Evolutionary conservation across 192 early-diverging fungal genomes (phyloP).

Genomic region (Rhizophlyctis rosea): DNA sequence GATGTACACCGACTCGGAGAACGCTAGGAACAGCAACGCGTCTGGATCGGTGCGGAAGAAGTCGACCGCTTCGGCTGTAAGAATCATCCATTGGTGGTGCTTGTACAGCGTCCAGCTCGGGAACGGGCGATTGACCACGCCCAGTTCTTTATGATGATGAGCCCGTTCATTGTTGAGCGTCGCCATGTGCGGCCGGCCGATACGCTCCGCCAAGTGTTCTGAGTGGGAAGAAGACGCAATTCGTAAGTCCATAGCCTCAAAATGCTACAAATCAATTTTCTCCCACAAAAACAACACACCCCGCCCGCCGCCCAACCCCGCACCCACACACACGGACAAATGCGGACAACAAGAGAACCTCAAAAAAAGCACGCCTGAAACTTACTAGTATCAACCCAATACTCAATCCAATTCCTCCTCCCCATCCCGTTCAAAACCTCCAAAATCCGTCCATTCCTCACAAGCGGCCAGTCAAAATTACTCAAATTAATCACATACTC

Average conservation of each 20-base stretch:
- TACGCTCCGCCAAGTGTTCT: slow-evolving; percentile 26
- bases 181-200: slow-evolving; percentile 31
- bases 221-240: not conserved
- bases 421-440: slow-evolving; percentile 14
- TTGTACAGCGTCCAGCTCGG: slow-evolving; percentile 32
- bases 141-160: slow-evolving; percentile 27
- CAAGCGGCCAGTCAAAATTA: slow-evolving; percentile 43
- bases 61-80: slow-evolving; percentile 27
- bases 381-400: slow-evolving; percentile 37
- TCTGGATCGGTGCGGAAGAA: slow-evolving; percentile 26
- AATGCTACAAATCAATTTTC: too few species aligned
- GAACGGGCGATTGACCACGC: slow-evolving; percentile 25
- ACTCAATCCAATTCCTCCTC: slow-evolving; percentile 37
- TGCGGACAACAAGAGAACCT: too few species aligned
- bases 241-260: too few species aligned
- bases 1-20: slow-evolving; percentile 39
- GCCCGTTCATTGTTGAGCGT: slow-evolving; percentile 1
- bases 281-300: too few species aligned
- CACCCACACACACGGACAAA: too few species aligned
- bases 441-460: slow-evolving; percentile 35
- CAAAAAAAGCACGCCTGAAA: too few species aligned
- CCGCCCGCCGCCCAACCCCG: too few species aligned
- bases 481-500: slow-evolving; percentile 48
- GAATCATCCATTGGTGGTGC: slow-evolving; percentile 50
- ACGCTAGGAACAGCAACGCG: slow-evolving; percentile 34